These are phyloP conservation scores for Carpinus viminea DNA, from an alignment of 306 rosid species.

Conservation along the genomic window DNA sequence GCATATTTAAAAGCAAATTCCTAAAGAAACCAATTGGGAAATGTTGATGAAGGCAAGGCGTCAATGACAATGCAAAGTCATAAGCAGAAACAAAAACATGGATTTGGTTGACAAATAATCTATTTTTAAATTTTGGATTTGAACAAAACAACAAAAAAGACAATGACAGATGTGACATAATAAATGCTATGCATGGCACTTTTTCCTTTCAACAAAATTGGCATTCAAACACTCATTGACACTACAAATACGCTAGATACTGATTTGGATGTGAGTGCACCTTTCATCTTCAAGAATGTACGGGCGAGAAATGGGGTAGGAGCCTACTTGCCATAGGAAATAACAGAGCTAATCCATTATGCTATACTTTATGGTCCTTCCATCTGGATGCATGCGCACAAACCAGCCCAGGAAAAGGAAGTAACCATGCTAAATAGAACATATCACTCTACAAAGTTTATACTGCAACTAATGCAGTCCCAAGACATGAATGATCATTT, in stretches of 20 bases:
- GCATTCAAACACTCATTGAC: too few species aligned
- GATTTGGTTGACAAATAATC: background rate
- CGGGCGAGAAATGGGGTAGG: too few species aligned
- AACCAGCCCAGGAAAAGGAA: background rate
- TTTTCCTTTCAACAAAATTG: too few species aligned
- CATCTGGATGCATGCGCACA: background rate
- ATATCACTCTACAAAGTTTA: background rate
- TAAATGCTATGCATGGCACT: too few species aligned
- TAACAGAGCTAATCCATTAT: background rate
- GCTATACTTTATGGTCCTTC: background rate
- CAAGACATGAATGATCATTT: background rate
- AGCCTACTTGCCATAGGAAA: background rate
- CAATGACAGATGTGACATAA: too few species aligned
- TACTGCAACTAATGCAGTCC: background rate
- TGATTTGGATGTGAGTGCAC: too few species aligned
- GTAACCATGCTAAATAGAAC: too few species aligned
- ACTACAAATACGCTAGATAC: too few species aligned
- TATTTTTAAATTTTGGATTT: background rate
- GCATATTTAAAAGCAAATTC: background rate
- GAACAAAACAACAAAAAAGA: too few species aligned
- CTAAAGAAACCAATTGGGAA: background rate
- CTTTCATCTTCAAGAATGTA: too few species aligned
- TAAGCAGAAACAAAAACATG: background rate
- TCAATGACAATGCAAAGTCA: background rate
- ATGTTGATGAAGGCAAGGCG: background rate